These are phyloP conservation scores for Amanita rimosa DNA, from an alignment of 768 basidiomycete species.

Conservation along the genomic window DNA sequence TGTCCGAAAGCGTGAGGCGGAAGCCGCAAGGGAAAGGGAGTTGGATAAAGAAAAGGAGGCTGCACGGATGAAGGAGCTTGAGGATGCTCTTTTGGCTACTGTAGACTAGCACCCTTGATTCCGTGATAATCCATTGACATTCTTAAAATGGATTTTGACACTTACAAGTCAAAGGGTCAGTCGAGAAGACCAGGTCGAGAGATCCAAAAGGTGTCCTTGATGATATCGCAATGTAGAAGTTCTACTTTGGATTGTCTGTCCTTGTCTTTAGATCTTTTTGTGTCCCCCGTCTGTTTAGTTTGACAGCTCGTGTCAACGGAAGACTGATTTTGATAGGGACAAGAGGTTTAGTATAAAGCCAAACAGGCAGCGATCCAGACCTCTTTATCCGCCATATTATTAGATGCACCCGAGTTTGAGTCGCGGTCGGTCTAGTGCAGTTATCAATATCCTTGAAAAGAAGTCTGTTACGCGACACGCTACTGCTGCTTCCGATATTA, in stretches of 20 bases:
- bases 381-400: neutral
- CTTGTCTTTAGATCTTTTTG: slow-evolving; percentile 11
- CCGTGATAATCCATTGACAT: neutral
- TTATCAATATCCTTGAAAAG: neutral
- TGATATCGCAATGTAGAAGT: slow-evolving; percentile 75
- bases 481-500: neutral
- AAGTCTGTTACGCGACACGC: neutral
- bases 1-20: slow-evolving; percentile 51
- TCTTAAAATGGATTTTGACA: neutral
- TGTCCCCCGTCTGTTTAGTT: slow-evolving; percentile 7
- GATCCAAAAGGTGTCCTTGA: slow-evolving; percentile 73
- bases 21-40: slow-evolving; percentile 51
- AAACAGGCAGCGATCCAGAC: neutral
- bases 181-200: slow-evolving; percentile 42
- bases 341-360: neutral
- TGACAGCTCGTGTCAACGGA: neutral
- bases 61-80: slow-evolving; percentile 47
- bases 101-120: slow-evolving; percentile 15
- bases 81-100: slow-evolving; percentile 52
- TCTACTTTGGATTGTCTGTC: slow-evolving; percentile 29
- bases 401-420: neutral
- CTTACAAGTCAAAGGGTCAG: slow-evolving; percentile 13
- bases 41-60: slow-evolving; percentile 39
- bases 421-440: neutral
- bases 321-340: neutral